These are phyloP conservation scores for Diaporthe velutina DNA, from an alignment of 2,329 filamentous ascomycete species.

Conservation along the genomic window DNA sequence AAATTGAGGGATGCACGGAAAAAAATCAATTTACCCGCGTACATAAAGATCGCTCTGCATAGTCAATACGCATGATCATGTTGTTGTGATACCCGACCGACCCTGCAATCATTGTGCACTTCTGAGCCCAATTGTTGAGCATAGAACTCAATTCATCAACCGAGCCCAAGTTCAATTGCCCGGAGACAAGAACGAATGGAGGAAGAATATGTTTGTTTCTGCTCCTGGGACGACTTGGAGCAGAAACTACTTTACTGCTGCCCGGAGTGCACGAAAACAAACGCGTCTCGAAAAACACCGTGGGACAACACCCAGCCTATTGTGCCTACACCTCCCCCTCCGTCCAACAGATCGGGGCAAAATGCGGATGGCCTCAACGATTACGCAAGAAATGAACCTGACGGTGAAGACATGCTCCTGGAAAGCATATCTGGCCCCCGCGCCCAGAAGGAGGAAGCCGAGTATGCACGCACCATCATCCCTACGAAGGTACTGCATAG, in stretches of 20 bases:
- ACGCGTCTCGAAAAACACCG: not conserved
- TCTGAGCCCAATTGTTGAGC: not conserved
- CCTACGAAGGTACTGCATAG: no score
- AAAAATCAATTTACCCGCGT: no score
- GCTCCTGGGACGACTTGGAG: not conserved
- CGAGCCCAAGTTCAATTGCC: no score
- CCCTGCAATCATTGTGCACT: not conserved
- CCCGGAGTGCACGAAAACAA: not conserved
- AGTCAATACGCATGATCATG: not conserved
- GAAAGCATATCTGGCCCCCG: not conserved
- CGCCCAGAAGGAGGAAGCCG: not conserved
- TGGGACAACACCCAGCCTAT: not conserved
- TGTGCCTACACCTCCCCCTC: not conserved
- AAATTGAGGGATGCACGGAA: no score
- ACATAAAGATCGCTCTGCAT: not conserved
- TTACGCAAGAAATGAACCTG: not conserved
- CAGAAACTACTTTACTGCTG: not conserved
- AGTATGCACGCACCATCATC: not conserved
- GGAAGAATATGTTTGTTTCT: no score
- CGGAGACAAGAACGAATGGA: not conserved
- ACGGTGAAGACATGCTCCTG: not conserved
- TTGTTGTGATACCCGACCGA: not conserved
- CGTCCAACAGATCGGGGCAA: not conserved
- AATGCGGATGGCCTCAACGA: no score
- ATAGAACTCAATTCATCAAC: not conserved